Percentiles rank a stretch among this genome's conserved stretches.
phyloP scores from a whole-genome alignment of 2,329 filamentous ascomycete species.

The Fragosphaeria purpurea region DNA sequence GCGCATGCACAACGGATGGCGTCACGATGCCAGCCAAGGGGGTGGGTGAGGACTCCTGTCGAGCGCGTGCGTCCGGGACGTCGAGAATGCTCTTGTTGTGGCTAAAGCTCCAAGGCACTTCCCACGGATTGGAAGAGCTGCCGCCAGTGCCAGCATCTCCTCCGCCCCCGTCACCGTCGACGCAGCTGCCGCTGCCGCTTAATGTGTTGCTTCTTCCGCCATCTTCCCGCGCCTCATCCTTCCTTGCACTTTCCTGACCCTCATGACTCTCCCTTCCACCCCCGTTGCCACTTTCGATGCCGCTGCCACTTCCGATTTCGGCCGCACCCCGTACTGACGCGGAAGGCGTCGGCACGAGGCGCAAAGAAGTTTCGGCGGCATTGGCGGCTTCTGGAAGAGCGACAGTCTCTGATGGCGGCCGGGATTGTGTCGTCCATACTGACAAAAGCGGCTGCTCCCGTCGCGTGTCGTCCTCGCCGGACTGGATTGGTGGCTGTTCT shows the following conservation, averaged over 20 bases:
- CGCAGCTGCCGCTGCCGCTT: slow-evolving; percentile 4
- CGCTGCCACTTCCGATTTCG: neutral
- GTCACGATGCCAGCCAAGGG: slow-evolving; percentile 57
- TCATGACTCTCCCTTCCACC: neutral
- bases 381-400: neutral
- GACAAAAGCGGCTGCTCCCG: too few species aligned
- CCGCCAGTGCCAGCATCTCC: neutral
- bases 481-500: too few species aligned
- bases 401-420: neutral
- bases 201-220: slow-evolving; percentile 11
- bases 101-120: slow-evolving; percentile 18
- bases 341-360: slow-evolving; percentile 49
- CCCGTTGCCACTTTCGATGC: slow-evolving; percentile 16
- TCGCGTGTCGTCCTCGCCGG: too few species aligned
- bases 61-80: slow-evolving; percentile 30
- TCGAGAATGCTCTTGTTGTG: slow-evolving; percentile 37
- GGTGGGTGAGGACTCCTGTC: slow-evolving; percentile 37
- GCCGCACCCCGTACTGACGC: slow-evolving; percentile 30
- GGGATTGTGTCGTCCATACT: neutral
- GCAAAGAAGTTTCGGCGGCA: slow-evolving; percentile 13
- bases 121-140: slow-evolving; percentile 7
- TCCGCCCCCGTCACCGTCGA: slow-evolving; percentile 15
- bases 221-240: slow-evolving; percentile 26
- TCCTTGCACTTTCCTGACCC: slow-evolving; percentile 22
- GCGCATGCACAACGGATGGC: slow-evolving; percentile 52